Evolutionary conservation across 352 stramenopile species (phyloP).

Genomic region (Globisporangium abappressorium): DNA sequence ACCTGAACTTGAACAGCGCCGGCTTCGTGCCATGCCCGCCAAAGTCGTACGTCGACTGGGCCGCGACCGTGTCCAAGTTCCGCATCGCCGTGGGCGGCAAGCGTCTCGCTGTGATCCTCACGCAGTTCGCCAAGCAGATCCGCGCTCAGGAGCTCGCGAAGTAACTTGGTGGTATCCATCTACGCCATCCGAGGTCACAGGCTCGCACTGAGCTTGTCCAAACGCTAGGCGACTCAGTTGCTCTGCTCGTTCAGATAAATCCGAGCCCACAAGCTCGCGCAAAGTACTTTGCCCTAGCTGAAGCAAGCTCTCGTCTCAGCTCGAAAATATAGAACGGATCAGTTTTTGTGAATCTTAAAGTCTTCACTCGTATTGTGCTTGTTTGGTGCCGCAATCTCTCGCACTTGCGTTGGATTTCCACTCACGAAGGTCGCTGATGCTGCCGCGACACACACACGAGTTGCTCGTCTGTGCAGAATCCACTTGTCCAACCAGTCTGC

Average conservation of each 20-base stretch:
- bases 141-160: conserved; percentile 33
- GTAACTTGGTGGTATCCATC: conserved; percentile 3
- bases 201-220: neutral
- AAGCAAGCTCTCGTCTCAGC: neutral
- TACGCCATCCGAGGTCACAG: neutral
- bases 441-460: neutral
- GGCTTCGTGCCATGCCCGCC: conserved; percentile 23
- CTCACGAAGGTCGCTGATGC: neutral
- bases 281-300: neutral
- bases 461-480: neutral
- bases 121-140: conserved; percentile 50
- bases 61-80: conserved; percentile 35
- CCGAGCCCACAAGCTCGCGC: neutral
- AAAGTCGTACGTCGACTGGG: conserved; percentile 32
- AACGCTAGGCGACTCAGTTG: neutral
- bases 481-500: neutral
- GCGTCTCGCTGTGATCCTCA: conserved; percentile 54
- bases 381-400: neutral
- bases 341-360: neutral
- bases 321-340: neutral
- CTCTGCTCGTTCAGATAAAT: neutral
- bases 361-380: neutral
- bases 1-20: conserved; percentile 24
- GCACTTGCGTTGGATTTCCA: neutral
- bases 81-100: conserved; percentile 49